Percentiles rank a stretch among this genome's conserved stretches.
These are phyloP conservation scores for Sicyos baderoa DNA, from an alignment of 306 rosid species.

Conservation along the genomic window DNA sequence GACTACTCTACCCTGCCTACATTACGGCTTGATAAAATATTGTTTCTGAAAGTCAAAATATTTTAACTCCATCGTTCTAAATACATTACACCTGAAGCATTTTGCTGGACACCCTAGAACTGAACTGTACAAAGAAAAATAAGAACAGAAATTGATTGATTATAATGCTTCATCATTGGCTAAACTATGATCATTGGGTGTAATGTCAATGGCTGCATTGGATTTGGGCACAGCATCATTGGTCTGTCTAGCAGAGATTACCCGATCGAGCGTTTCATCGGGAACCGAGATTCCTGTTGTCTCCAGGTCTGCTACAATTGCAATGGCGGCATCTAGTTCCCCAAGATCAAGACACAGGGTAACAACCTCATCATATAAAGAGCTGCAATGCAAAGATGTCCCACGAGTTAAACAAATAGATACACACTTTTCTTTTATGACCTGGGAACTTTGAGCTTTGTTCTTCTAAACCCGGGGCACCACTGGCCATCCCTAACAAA, in stretches of 20 bases:
- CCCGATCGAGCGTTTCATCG: conserved; percentile 72
- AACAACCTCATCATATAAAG: conserved; percentile 73
- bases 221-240: conserved; percentile 23
- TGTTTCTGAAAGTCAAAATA: not conserved
- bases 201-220: conserved; percentile 12
- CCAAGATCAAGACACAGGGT: conserved; percentile 70
- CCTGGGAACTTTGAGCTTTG: no score
- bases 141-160: not conserved
- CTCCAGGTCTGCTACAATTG: conserved; percentile 84
- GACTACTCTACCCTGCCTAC: no score
- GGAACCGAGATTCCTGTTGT: conserved; percentile 69
- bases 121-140: conserved; percentile 11
- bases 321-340: conserved; percentile 92
- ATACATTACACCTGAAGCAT: not conserved
- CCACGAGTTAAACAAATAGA: not conserved
- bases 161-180: conserved; percentile 3
- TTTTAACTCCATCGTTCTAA: not conserved
- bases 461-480: no score
- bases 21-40: not conserved
- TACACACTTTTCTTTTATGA: not conserved
- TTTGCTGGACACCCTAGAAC: not conserved
- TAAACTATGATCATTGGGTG: conserved; percentile 9
- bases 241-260: conserved; percentile 55
- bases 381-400: conserved; percentile 37
- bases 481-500: not conserved